Conservation (phyloP, 345 rosid genomes). For the rapeseed (Brassica napus) region DNA sequence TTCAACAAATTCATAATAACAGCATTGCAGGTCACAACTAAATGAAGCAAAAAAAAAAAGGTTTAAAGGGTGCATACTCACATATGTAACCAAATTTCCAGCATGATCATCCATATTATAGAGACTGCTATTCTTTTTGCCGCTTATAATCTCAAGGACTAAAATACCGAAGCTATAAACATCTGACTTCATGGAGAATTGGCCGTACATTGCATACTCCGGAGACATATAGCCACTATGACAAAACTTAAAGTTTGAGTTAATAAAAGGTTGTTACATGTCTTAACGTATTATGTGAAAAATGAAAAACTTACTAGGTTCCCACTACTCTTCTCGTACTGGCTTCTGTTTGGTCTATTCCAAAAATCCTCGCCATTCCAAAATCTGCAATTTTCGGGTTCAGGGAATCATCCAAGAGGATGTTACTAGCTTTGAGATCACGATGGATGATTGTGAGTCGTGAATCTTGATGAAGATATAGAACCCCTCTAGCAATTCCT, state of each 20-base stretch:
- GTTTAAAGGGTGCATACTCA: conserved; percentile 15
- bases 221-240: conserved; percentile 38
- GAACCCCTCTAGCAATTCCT: conserved; percentile 48
- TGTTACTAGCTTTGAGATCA: conserved; percentile 33
- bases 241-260: conserved; percentile 2
- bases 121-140: conserved; percentile 22
- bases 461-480: conserved; percentile 41
- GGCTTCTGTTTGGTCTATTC: conserved; percentile 42
- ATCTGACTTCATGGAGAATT: conserved; percentile 40
- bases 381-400: conserved; percentile 52
- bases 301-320: conserved; percentile 47
- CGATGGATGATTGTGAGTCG: not conserved
- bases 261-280: not conserved
- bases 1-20: not conserved
- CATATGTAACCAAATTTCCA: conserved; percentile 34
- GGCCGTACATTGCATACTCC: conserved; percentile 36
- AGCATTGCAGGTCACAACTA: not conserved
- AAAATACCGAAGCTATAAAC: conserved; percentile 36
- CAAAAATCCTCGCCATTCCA: conserved; percentile 48
- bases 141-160: conserved; percentile 34
- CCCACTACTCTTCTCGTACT: conserved; percentile 45
- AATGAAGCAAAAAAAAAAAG: not conserved
- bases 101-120: not conserved
- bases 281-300: not conserved
- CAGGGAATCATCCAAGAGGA: conserved; percentile 46